Evolutionary conservation across 169 alveolate species (phyloP), one percentile per base, ranked within the genome.

Genomic region (Eimeria zaria): DNA sequence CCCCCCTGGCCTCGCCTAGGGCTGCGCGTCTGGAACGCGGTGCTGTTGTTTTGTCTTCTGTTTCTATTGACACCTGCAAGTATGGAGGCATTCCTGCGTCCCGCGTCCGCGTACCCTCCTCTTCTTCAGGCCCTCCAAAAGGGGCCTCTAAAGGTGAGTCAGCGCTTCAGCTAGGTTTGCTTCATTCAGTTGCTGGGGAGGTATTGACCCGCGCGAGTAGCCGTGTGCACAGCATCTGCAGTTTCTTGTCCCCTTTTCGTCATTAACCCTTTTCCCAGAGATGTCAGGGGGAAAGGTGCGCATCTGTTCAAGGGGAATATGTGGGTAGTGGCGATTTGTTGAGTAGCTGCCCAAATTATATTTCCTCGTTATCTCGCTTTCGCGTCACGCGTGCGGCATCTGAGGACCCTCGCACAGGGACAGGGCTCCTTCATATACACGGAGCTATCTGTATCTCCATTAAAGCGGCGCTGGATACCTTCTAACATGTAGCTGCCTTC

Each of bases 61-160:
- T 27, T 85, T 16, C 53, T 85, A 36, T 85, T 85, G 55, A 39
- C 80, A 60, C 93, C 93, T 60, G 93, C 48, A 85, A 62, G 62
- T 85, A 85, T 85, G 93, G 93, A 85, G 80, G 93, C 93, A 6
- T 85, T 85, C 69, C 80, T 85, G 41, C 93, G 93, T 36, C 93
- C 93, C 39, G 93, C 93, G 53, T 85, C 93, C 81, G 81, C 81
- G 36, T 85, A 62, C 81, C 93, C 93, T 24, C 81, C 96, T 16
- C 96, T 93, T 51, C 80, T 93, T 24, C 94, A 93, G 78, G 96
- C 89, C 33, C 88, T 93, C 30, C 96, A 93, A 41, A 62, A 69
- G 93, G 96, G 96, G 71, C 96, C 96, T n/a, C 48, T 93, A 48
- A 62, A 64, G 80, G 96, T 93, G 51, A 81, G 96, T n/a, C 16